phyloP scores from a whole-genome alignment of 768 basidiomycete genomes.

The Suillus ampliporus region DNA sequence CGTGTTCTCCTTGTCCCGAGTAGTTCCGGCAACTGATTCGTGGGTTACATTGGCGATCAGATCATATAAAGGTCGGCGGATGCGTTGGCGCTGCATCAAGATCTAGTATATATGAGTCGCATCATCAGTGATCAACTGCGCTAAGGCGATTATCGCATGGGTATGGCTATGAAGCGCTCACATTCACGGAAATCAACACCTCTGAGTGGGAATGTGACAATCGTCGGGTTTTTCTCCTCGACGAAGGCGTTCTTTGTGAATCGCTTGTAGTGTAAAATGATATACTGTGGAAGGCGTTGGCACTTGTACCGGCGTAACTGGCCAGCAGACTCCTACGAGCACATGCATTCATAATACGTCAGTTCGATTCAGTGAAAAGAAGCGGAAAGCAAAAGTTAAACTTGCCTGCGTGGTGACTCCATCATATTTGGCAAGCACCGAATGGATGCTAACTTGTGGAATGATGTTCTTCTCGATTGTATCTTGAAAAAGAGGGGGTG shows the following conservation, averaged over 20 bases:
- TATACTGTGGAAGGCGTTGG: conserved; percentile 86
- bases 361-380: conserved; percentile 15
- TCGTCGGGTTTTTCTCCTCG: conserved; percentile 98
- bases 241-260: conserved; percentile 97
- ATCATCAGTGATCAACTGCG: conserved; percentile 32
- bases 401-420: conserved; percentile 86
- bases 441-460: conserved; percentile 92
- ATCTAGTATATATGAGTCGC: conserved; percentile 52
- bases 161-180: conserved; percentile 48
- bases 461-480: conserved; percentile 98
- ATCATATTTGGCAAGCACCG: conserved; percentile 92
- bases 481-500: conserved; percentile 98
- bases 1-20: conserved; percentile 88
- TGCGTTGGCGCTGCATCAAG: conserved; percentile 70
- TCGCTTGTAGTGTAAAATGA: conserved; percentile 94
- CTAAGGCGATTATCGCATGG: conserved; percentile 28
- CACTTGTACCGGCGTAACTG: conserved; percentile 91
- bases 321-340: conserved; percentile 76
- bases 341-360: conserved; percentile 11
- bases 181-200: conserved; percentile 94
- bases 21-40: conserved; percentile 95
- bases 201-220: conserved; percentile 94
- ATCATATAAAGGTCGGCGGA: conserved; percentile 81
- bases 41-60: conserved; percentile 95
- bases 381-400: conserved; percentile 26